Evolutionary conservation across 2,329 filamentous ascomycete species (phyloP), one percentile per base, ranked within the genome.

Genomic region (Lecanicillium sp.): DNA sequence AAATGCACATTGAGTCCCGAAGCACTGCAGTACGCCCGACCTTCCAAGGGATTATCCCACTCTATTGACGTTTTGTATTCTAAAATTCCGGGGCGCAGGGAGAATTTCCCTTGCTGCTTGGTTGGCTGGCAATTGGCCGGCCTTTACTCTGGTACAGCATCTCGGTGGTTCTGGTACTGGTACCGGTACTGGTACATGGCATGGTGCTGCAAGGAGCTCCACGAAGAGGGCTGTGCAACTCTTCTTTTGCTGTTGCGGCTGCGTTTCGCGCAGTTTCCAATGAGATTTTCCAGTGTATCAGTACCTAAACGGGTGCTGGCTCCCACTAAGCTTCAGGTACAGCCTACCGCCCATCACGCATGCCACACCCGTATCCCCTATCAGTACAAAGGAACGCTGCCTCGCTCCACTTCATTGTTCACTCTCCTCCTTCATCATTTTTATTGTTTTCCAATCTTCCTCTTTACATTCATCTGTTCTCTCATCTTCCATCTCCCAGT

Each of bases 221-320:
- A 41, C 26, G 39, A 30, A 19, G 39, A 42, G 17, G 39, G 39
- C 39, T 32, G 39, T 43, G 20, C 40, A 43, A 15, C 23, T 6
- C 10, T 21, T 19, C 15, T 20, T n/a, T 29, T 21, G 33, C 27
- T 19, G 41, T 33, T 26, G 29, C 29, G 20, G 26, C 30, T 32
- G n/a, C 33, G 33, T 23, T 21, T 29, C 24, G 42, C 15, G 43
- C 19, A 24, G 23, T 4, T 27, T 33, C 30, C 14, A 4, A n/a
- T n/a, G n/a, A n/a, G n/a, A n/a, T n/a, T n/a, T n/a, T n/a, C n/a
- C n/a, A n/a, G n/a, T n/a, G n/a, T n/a, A n/a, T n/a, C n/a, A n/a
- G n/a, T n/a, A n/a, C n/a, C n/a, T n/a, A n/a, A n/a, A n/a, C n/a
- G n/a, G n/a, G n/a, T n/a, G n/a, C n/a, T n/a, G n/a, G n/a, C n/a